Evolutionary conservation across 768 basidiomycete species (phyloP), one percentile per base, ranked within the genome.

Genomic region (Russula dissimulans): DNA sequence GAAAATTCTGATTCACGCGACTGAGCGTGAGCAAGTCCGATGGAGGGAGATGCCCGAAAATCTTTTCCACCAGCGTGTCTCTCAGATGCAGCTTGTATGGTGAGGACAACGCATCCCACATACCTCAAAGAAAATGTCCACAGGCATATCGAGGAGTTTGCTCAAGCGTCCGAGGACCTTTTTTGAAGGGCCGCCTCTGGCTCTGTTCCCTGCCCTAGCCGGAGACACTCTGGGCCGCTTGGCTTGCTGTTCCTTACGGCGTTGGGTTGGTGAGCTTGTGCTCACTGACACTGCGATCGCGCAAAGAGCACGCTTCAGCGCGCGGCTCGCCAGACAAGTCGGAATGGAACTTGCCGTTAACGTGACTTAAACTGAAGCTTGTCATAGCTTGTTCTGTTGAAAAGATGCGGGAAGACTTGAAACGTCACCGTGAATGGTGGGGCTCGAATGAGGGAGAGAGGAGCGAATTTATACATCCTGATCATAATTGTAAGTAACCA

Each of bases 61-160:
- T 70, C 74, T 72, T 18, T 58, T 49, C 43, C 15, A 18, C 3
- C 14, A 32, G n/a, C n/a, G 31, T 3, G 48, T 31, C 12, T 47
- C 11, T 26, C 49, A 29, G 49, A 53, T 43, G 17, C 41, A 41
- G 17, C 8, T 43, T 17, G 5, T n/a, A 12, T 48, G 11, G 5
- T 11, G 7, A 34, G 15, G 11, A 26, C 3, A 39, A 36, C n/a
- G 45, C 26, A 14, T 39, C 44, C 26, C 18, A 41, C 51, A n/a
- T 36, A 71, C 71, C 65, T 72, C 70, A n/a, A 60, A 64, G 36
- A 72, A 59, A 32, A 72, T 59, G 32, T 72, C 71, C 15, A 72
- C 55, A 10, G 70, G 67, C 65, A 72, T 61, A 3, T 50, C 26
- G 55, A 57, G 48, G 34, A 62, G 48, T 47, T 66, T 38, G 49